A percentile compares a stretch with the other conserved stretches of the same genome.
phyloP scores from a whole-genome alignment of 371 early-diverging fungal species.

The Apophysomyces ossiformis region DNA sequence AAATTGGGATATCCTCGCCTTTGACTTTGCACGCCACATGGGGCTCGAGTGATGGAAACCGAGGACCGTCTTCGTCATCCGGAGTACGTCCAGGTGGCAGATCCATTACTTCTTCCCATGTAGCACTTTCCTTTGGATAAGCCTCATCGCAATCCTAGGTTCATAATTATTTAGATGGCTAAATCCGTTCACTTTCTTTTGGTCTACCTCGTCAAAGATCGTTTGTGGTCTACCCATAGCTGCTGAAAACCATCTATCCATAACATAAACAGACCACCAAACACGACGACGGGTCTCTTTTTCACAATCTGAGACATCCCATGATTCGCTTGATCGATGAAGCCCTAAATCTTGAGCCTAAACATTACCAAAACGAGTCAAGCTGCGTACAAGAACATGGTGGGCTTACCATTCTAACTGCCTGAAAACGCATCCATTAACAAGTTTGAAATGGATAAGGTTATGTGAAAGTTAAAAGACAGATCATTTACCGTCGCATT shows the following conservation, averaged over 20 bases:
- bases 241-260: constrained; percentile 63
- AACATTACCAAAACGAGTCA: neutral
- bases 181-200: neutral
- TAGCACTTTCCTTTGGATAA: constrained; percentile 46
- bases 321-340: constrained; percentile 60
- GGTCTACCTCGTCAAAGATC: constrained; percentile 46
- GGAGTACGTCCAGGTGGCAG: constrained; percentile 12
- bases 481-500: constrained; percentile 36
- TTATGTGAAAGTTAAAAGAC: neutral
- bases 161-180: neutral
- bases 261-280: constrained; percentile 70
- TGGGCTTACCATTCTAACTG: constrained; percentile 36
- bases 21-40: constrained; percentile 37
- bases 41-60: constrained; percentile 46
- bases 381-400: neutral
- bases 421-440: constrained; percentile 10
- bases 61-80: constrained; percentile 19
- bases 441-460: neutral
- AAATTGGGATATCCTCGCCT: constrained; percentile 42
- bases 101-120: constrained; percentile 54
- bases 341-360: constrained; percentile 72
- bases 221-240: constrained; percentile 58
- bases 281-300: constrained; percentile 63
- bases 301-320: constrained; percentile 59
- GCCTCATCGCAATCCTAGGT: constrained; percentile 44